Evolutionary conservation across 2,329 filamentous ascomycete genomes (phyloP), one percentile per base, ranked within the genome.

Genomic region (Knufia petricola): DNA sequence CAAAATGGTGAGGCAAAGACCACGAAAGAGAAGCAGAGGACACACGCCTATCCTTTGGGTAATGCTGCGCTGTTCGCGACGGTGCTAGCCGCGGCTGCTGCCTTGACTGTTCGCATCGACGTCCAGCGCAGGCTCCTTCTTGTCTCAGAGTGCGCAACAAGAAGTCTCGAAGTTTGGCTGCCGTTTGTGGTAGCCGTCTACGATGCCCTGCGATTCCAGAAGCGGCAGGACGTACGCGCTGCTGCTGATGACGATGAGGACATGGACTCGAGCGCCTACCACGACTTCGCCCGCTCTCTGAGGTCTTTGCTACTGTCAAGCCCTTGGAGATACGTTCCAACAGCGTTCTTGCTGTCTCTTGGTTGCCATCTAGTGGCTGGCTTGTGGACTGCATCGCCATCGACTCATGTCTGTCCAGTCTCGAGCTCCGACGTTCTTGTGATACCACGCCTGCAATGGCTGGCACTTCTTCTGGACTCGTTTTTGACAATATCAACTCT

Each of bases 331-430:
- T 68, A 66, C 50, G 34, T 73, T 1, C 56, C 68, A 17, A 59
- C 68, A 0, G 62, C 68, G 1, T 51, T 60, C 3, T 51, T 70
- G 6, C 52, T 74, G 3, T 61, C 64, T 24, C 37, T 67, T 6
- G 66, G 68, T 6, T 66, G 68, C 4, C 58, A 67, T 34, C 47
- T 68, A 26, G 61, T 63, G 4, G 55, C 64, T 12, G 59, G 60
- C 1, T 60, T 69, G 13, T 59, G 63, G 6, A 51, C 58, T 32
- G 65, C 62, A 38, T 66, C 63, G 13, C 56, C 60, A 34, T 73
- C 72, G 13, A 74, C 71, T 2, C 72, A 72, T 50, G 72, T 77
- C 19, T 77, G 74, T 55, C 67, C 72, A 1, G 59, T 66, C 9
- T 57, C 62, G 1, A 62, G 65, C 24, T 54, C 60, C 15, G 61